Evolutionary conservation across 1,139 yeast species (phyloP).

Genomic region (Saccharomycopsis hybrid): DNA sequence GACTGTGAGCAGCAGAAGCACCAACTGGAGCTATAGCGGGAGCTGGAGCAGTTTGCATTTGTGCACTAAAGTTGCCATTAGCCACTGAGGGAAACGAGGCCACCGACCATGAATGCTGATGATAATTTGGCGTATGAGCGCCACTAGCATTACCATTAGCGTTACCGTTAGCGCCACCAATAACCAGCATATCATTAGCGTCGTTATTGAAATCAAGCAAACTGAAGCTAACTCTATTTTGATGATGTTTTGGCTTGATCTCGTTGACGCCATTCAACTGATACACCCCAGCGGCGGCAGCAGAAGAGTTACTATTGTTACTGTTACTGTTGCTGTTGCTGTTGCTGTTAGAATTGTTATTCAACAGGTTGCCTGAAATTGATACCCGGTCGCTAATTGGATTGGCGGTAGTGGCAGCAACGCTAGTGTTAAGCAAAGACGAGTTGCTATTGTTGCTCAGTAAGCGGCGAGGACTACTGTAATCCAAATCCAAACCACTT

Average conservation of each 20-base stretch:
- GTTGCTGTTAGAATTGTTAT: background rate
- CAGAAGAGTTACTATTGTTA: no score
- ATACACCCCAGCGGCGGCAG: background rate
- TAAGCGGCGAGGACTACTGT: constrained; percentile 6
- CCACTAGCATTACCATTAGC: background rate
- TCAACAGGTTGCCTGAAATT: no score
- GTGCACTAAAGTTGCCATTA: background rate
- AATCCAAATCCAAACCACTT: constrained; percentile 19
- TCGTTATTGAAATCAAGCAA: background rate
- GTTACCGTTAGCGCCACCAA: no score
- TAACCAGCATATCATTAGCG: background rate
- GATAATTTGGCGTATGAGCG: no score
- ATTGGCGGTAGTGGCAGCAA: background rate
- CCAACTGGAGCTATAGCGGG: no score
- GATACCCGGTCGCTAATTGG: no score
- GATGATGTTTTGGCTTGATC: no score
- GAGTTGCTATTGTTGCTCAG: constrained; percentile 1
- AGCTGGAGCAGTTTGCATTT: background rate
- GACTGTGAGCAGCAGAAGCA: no score
- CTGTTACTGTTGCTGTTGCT: background rate
- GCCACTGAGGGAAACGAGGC: constrained; percentile 12
- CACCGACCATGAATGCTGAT: constrained; percentile 20
- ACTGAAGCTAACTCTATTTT: background rate
- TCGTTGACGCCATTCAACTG: background rate
- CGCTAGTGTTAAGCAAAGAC: background rate